Base-by-base conservation (phyloP, 2,329 filamentous ascomycete species). In the Aotearoamyces nothofagi region DNA sequence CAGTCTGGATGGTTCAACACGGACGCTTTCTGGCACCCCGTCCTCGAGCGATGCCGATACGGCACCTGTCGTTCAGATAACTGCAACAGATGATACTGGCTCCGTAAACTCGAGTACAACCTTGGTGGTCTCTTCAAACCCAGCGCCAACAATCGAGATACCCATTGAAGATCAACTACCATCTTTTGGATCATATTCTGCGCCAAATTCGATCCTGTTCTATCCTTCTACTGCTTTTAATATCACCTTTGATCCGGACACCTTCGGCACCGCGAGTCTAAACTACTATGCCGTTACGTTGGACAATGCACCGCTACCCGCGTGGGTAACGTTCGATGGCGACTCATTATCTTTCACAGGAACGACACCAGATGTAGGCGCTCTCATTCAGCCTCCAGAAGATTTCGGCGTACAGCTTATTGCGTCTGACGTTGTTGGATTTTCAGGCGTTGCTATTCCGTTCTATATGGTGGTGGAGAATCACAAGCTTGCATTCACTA, bases 231-330 rank as follows among this genome's bases (percentile, higher is more conserved):
- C 53, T 4, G 40, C 52, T 4, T 72, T 76, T 49, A 51, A 51
- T 5, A 69, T 72, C 36, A 46, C 50, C 2, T 70, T 76, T 37
- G 55, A 63, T 24, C 39, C 45, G 4, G 53, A 68, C 11, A 81
- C 77, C 0, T 92, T 92, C 48, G 57, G 57, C n/a, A 53, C 56
- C 1, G 55, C 60, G 3, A 52, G 53, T 10, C 61, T 74, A 28
- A 69, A 71, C 33, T 92, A 84, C 50, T 87, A 90, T 46, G 80
- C 81, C 6, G 72, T 78, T 3, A 78, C 80, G 4, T 62, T 61
- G 4, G 68, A 87, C 44, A 79, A 80, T 44, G 80, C 78, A n/a
- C 83, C 84, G 19, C 56, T 93, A 19, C 84, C 84, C 12, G 75
- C 82, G 1, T 93, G 84, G 84, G 58, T 92, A 24, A 56, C 57